Evolutionary conservation across 163 green algal genomes (phyloP).

Genomic region (Scenedesmus sp.): DNA sequence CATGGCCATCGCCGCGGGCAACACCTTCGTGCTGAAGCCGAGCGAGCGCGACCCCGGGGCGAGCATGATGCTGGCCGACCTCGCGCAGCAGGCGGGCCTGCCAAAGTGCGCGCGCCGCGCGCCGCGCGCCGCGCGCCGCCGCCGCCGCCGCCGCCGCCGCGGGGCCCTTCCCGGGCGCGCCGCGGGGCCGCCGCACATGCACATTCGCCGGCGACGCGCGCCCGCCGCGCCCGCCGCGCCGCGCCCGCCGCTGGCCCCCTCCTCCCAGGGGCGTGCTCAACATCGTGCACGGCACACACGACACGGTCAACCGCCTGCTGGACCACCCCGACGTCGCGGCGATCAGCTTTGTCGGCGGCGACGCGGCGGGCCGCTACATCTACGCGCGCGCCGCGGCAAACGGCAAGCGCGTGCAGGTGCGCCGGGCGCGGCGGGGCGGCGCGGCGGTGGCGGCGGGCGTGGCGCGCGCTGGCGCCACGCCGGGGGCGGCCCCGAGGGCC

Average conservation of each 20-base stretch:
- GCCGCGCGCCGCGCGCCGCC: too few relatives aligned
- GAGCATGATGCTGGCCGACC: conserved; percentile 88
- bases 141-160: too few relatives aligned
- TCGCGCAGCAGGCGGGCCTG: conserved; percentile 89
- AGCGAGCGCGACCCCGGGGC: conserved; percentile 86
- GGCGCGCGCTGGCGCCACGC: too few relatives aligned
- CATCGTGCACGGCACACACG: conserved; percentile 90
- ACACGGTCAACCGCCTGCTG: conserved; percentile 89
- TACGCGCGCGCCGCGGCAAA: conserved; percentile 80
- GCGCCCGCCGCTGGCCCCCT: too few relatives aligned
- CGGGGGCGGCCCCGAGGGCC: too few relatives aligned
- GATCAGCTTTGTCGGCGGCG: conserved; percentile 93
- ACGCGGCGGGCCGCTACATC: conserved; percentile 84
- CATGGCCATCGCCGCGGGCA: conserved; percentile 83
- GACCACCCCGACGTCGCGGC: conserved; percentile 94
- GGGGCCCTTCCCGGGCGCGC: not conserved
- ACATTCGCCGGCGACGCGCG: too few relatives aligned
- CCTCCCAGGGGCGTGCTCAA: conserved; percentile 94
- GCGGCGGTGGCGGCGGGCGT: not conserved
- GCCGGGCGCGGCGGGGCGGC: not conserved
- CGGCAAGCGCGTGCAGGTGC: conserved; percentile 94
- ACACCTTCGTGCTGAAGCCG: conserved; percentile 96
- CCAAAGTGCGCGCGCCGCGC: conserved; percentile 69
- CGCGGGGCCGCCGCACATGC: not conserved
- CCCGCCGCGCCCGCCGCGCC: too few relatives aligned